These are phyloP conservation scores for Curvularia verruculosa DNA, from an alignment of 2,329 filamentous ascomycete species.

Conservation along the genomic window DNA sequence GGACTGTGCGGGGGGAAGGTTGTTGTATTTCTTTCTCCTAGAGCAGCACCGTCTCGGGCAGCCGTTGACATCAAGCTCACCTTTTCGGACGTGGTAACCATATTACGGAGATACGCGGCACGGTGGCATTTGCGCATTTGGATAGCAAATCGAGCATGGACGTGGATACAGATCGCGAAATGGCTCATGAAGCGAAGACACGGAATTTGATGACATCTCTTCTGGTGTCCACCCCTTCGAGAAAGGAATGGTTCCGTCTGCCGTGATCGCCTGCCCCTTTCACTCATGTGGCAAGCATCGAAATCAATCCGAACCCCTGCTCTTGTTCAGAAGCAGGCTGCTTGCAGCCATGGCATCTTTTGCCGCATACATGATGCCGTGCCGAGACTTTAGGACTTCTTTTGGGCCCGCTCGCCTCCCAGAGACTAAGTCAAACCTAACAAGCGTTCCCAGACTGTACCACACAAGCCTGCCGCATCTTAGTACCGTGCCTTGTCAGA, in stretches of 20 bases:
- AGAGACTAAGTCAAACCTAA: constrained; percentile 7
- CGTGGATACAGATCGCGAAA: constrained; percentile 4
- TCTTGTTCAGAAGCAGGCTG: background rate
- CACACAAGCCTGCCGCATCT: background rate
- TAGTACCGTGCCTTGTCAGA: background rate
- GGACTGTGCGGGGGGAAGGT: constrained; percentile 8
- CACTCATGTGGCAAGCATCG: background rate
- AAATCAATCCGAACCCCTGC: constrained; percentile 1
- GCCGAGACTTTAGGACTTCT: constrained; percentile 1
- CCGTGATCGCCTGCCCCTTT: constrained; percentile 10
- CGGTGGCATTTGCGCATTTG: background rate
- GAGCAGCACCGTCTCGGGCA: background rate
- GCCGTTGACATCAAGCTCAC: background rate
- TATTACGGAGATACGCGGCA: background rate
- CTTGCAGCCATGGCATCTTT: background rate
- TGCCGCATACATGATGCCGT: constrained; percentile 10
- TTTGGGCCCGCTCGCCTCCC: background rate
- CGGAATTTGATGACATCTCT: constrained; percentile 6
- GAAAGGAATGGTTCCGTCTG: background rate
- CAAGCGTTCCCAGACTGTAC: background rate
- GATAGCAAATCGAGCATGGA: background rate
- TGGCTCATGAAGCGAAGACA: constrained; percentile 7
- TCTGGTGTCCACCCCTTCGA: background rate
- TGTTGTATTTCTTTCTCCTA: background rate
- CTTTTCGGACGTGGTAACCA: background rate